Evolutionary conservation across 2,329 filamentous ascomycete genomes (phyloP), one percentile per base, ranked within the genome.

Genomic region (Nectriaceae sp.): DNA sequence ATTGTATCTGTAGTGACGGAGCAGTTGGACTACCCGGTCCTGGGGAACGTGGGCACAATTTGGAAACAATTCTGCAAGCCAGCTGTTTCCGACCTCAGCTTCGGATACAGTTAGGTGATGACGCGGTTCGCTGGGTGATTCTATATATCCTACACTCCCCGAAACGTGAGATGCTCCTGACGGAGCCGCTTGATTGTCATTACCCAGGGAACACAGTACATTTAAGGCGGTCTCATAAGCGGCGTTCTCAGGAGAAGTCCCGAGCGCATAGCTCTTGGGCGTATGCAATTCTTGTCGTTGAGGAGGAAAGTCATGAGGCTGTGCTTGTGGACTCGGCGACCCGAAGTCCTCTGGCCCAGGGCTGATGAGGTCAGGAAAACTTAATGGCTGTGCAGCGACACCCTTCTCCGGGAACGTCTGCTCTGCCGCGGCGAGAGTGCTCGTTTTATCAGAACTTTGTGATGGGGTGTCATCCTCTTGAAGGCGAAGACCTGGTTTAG

Each of bases 1-100:
- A 35, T 73, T 65, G 43, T 76, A 76, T 38, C 71, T 63, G 45
- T 74, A 76, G 44, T 74, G 65, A n/a, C 71, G 66, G 11, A 76
- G 46, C 2, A 75, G 53, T 21, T 62, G 60, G 21, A 70, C 56
- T 11, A 36, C 53, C 4, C 52, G 53, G 49, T 57, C 58, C n/a
- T 64, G 61, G 3, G 58, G 56, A 44, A 57, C 48, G 42, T 61
- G 58, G 3, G 56, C 50, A 38, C 61, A 63, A 24, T 56, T 63
- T 15, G 53, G 53, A 46, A 64, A 64, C 11, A 39, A 22, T 29
- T 51, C 50, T 4, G 36, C 21, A 8, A 40, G 45, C 8, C 42
- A 31, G 21, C 53, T 50, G 19, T 47, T 45, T 13, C 40, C 42
- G 10, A 40, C 18, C 15, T 52, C 50, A 3, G 52, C 39, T 18